These are phyloP conservation scores for Berberis vulgaris DNA, from an alignment of 164 flowering plant genomes.

Conservation along the genomic window DNA sequence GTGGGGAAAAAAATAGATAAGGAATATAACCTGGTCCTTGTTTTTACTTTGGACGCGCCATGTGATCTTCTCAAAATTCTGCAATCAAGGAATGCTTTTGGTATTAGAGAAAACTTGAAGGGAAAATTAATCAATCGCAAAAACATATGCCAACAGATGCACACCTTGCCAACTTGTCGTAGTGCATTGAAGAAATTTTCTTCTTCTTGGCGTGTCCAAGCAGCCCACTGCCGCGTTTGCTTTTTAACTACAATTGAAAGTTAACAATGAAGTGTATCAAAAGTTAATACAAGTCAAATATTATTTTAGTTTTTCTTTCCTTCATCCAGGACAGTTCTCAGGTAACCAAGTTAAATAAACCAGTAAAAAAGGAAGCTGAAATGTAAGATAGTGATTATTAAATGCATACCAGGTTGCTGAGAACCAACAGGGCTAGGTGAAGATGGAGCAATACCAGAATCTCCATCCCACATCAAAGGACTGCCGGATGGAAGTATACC, in stretches of 20 bases:
- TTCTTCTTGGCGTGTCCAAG: slow-evolving; percentile 99
- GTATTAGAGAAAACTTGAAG: slow-evolving; percentile 7
- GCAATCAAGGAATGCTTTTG: slow-evolving; percentile 15
- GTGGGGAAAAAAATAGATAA: too few species aligned
- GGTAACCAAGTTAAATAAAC: too few species aligned
- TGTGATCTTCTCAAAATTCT: slow-evolving; percentile 99
- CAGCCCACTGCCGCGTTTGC: slow-evolving; percentile 97
- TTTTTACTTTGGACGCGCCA: slow-evolving; percentile 91
- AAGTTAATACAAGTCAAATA: too few species aligned
- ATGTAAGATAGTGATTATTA: not conserved
- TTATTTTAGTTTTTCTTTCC: not conserved
- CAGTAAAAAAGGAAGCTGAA: not conserved
- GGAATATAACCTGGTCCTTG: slow-evolving; percentile 76
- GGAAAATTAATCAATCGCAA: not conserved
- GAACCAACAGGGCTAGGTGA: slow-evolving; percentile 8
- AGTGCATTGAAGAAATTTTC: slow-evolving; percentile 91
- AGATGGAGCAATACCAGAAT: slow-evolving; percentile 12
- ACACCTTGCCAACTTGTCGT: slow-evolving; percentile 98
- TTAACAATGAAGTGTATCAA: not conserved
- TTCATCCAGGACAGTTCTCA: not conserved
- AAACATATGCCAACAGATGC: slow-evolving; percentile 13
- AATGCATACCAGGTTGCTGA: slow-evolving; percentile 21
- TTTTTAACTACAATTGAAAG: slow-evolving; percentile 46
- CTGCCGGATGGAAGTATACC: slow-evolving; percentile 9
- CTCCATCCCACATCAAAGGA: slow-evolving; percentile 12